A percentile compares a stretch with the other conserved stretches of the same genome.
These are phyloP conservation scores for Xylariaceae sp. DNA, from an alignment of 2,329 filamentous ascomycete genomes.

Conservation along the genomic window DNA sequence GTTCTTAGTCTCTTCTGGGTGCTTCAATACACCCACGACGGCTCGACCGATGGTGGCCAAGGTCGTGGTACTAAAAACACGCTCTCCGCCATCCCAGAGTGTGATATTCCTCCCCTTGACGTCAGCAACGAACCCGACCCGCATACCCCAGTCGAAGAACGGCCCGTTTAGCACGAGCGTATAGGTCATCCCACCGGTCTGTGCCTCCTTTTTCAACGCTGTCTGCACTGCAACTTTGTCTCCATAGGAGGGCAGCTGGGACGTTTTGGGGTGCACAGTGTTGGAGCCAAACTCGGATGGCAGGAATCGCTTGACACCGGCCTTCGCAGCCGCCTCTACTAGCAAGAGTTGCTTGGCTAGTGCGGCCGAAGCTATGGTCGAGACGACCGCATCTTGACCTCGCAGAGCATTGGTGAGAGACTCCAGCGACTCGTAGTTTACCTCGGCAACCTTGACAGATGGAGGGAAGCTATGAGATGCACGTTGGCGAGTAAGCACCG, in stretches of 20 bases:
- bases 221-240: slow-evolving; percentile 54
- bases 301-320: slow-evolving; percentile 65
- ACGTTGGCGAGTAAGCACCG: slow-evolving; percentile 58
- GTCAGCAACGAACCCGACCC: slow-evolving; percentile 27
- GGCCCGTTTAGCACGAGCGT: slow-evolving; percentile 48
- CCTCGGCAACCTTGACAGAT: slow-evolving; percentile 51
- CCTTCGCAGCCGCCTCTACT: slow-evolving; percentile 60
- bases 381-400: slow-evolving; percentile 65
- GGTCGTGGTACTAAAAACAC: slow-evolving; percentile 53
- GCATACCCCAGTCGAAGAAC: slow-evolving; percentile 36
- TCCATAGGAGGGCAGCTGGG: slow-evolving; percentile 56
- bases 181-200: slow-evolving; percentile 37
- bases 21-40: slow-evolving; percentile 54
- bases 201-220: slow-evolving; percentile 49
- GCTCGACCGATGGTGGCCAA: slow-evolving; percentile 53
- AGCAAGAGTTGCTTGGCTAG: slow-evolving; percentile 57
- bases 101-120: slow-evolving; percentile 41
- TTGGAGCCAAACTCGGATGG: slow-evolving; percentile 62
- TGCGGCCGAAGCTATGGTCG: slow-evolving; percentile 47
- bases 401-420: slow-evolving; percentile 57
- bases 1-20: slow-evolving; percentile 56
- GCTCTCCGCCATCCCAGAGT: slow-evolving; percentile 57
- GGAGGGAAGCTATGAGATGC: slow-evolving; percentile 45
- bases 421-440: slow-evolving; percentile 54
- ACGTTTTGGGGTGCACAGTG: slow-evolving; percentile 46